Evolutionary conservation across 2,329 filamentous ascomycete genomes (phyloP), one percentile per base, ranked within the genome.

Genomic region (Aureobasidium vineae): DNA sequence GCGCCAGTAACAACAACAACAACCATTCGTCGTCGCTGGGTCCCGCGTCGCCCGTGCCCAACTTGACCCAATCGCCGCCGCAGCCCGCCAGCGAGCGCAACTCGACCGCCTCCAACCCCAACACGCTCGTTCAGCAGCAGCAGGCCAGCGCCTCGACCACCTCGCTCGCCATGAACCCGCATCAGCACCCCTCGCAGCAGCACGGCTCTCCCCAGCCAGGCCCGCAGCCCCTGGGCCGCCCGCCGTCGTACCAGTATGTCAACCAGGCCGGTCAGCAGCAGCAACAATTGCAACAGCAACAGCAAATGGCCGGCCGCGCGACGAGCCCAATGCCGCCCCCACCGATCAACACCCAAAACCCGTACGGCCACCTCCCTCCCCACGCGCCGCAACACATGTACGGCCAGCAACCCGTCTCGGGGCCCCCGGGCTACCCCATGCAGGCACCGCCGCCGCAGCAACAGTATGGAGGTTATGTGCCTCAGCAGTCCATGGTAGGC

Each of bases 181-280:
- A 66, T 49, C 71, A 74, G 68, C 64, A 67, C 77, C 74, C 61
- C 79, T 79, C 86, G 73, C 70, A 71, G 63, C 70, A 71, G 66
- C 64, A 66, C 49, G 71, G 73, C 68, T 67, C 66, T 76, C 74
- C 61, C 79, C 79, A 65, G 50, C 61, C 49, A 70, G 82, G 81
- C 66, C 78, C 79, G 45, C 79, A 83, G 69, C 80, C 81, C 49
- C 79, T 85, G 71, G 86, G 85, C 71, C 83, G 86, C 68, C 86
- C 86, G 71, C 86, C 86, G 50, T 87, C 85, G 74, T 89, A 89
- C 76, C 83, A 85, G 67, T 85, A 86, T 73, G 81, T 81, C 74
- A 77, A 75, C 76, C 59, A 71, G 76, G 60, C 60, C 11, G 76
- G 80, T 47, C 77, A 73, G 56, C 72, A 76, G 40, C 73, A 74